Evolutionary conservation across 257 asterid species (phyloP), one percentile per base, ranked within the genome.

Genomic region (Voacanga thouarsii): DNA sequence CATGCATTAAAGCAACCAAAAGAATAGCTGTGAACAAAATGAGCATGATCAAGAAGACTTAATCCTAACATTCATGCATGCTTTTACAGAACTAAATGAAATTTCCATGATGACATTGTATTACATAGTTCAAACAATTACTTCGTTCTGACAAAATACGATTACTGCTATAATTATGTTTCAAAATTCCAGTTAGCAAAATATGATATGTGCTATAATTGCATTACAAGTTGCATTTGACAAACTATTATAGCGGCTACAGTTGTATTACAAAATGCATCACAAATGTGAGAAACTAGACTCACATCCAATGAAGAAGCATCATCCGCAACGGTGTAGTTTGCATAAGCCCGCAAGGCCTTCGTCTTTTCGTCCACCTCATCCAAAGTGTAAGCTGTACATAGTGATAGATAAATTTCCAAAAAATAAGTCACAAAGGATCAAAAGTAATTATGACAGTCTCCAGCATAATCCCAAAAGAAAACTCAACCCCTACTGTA

Each of bases 351-450:
- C 39, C 91, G 97, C 73, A 92, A 82, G 68, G 72, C 74, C 88
- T 82, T 88, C 4, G 90, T 85, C 85, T 87, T 92, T 82, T 87
- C 85, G 74, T 88, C 97, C 76, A 92, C 80, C 85, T 92, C 97
- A 67, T 89, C 91, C 82, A 77, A 59, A 45, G 94, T 77, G 89
- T 87, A 91, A 56, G 96, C 98, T 93, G 92, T 84, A 84, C 61
- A 79, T 23, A 75, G 63, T 37, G 16, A 74, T 30, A 49, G 39
- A 24, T 11, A 15, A 71, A 49, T 12, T 12, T 71, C 15, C 26
- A n/a, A n/a, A 72, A 33, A 11, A 70, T 2, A 71, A 47, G 24
- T 1, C 1, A 47, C 41, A 56, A 51, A 30, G 0, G 0, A 24
- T 21, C n/a, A 80, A 39, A 12, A 60, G 44, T 55, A 4, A 3